Evolutionary conservation across 179 eudicot species (phyloP).

Genomic region (Beta macrorhiza): DNA sequence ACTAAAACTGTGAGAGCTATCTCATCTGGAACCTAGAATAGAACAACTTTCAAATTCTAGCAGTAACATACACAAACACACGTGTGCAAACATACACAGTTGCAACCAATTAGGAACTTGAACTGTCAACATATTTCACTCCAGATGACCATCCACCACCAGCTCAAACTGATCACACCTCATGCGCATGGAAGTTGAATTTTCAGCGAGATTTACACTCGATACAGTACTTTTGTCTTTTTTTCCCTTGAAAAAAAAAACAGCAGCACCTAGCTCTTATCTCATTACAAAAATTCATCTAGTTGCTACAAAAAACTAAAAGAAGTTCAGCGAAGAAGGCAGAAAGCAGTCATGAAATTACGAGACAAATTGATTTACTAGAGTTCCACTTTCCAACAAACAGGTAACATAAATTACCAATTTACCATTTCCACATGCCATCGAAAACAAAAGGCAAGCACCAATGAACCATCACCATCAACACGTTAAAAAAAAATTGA

Average conservation of each 20-base stretch:
- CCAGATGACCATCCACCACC: background rate
- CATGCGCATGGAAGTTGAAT: background rate
- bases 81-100: no score
- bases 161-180: background rate
- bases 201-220: background rate
- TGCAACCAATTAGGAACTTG: background rate
- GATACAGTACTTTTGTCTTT: background rate
- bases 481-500: no score
- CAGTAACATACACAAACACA: background rate
- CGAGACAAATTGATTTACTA: background rate
- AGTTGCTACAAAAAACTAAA: no score
- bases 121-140: background rate
- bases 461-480: background rate
- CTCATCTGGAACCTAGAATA: background rate
- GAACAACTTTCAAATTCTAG: background rate
- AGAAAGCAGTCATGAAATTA: background rate
- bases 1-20: background rate
- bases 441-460: background rate
- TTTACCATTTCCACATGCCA: background rate
- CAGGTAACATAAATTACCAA: background rate
- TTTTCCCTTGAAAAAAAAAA: background rate
- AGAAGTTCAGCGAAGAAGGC: background rate
- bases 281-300: background rate
- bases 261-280: background rate
- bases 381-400: background rate